Base-by-base conservation (phyloP, 805 yeast species). In the Yarrowia sp. region DNA sequence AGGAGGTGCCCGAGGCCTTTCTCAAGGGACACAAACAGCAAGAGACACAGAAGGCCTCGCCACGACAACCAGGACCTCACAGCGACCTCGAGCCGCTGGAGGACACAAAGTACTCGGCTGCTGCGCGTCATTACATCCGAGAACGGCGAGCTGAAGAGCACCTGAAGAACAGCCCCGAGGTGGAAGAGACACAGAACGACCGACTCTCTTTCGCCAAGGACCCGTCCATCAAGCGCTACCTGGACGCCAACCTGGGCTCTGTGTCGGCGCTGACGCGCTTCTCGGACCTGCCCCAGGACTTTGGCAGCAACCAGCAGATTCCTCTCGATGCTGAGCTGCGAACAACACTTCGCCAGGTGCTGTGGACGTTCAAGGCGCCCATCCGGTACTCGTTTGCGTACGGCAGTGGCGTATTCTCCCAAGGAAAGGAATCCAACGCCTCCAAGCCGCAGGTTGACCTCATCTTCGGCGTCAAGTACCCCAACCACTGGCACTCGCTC, bases 381-480 rank as follows among this genome's bases (percentile, higher is more conserved):
- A 81, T 90, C 13, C 77, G 84, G 61, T 88, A 83, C 68, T 86
- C 97, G 0, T 88, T 93, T 74, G 99, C 97, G 0, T 93, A 93
- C 73, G 99, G 99, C 1, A 88, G 96, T 7, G 97, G 97, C 4
- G 97, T 94, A 1, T 88, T 94, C 68, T 80, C 83, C 35, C 99
- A 93, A 72, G 86, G 84, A 4, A 73, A 76, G 76, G 63, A 63
- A 12, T 39, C 65, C 21, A 47, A 38, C 14, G 62, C 70, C 3
- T 66, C 72, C 12, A 79, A 80, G 33, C 86, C 91, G 0, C 98
- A 94, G 72, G 82, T 90, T 12, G 99, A 94, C 72, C 74, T 94
- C 73, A 87, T 93, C 12, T 84, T 88, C 68, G 90, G 89, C 0
- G 97, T 92, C 1, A 80, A 86, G 0, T 81, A 86, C 69, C 84